Percentiles rank a stretch among this genome's conserved stretches.
phyloP scores from a whole-genome alignment of 192 early-diverging fungal species.

The Mortierella antarctica region DNA sequence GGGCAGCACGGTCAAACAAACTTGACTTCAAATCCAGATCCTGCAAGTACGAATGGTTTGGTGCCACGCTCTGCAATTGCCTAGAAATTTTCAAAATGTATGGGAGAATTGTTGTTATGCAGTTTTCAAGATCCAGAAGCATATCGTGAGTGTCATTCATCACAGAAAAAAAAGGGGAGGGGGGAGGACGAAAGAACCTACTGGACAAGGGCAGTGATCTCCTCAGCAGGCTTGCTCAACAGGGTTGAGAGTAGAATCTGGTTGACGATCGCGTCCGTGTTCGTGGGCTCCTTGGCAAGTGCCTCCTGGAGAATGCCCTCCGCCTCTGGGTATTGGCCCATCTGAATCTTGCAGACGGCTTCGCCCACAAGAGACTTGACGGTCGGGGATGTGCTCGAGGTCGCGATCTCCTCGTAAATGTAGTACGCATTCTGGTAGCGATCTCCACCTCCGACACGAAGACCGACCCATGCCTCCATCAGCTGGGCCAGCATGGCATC shows the following conservation, averaged over 20 bases:
- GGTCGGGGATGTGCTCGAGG: constrained; percentile 76
- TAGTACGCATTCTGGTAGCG: constrained; percentile 91
- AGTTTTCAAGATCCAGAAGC: neutral
- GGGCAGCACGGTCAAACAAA: constrained; percentile 82
- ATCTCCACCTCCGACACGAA: constrained; percentile 76
- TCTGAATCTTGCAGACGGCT: constrained; percentile 85
- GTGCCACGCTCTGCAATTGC: constrained; percentile 80
- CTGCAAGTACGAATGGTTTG: constrained; percentile 80
- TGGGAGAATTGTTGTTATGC: neutral
- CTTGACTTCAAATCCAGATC: constrained; percentile 82
- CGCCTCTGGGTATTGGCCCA: constrained; percentile 86
- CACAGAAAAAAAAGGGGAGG: neutral
- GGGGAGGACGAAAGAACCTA: constrained; percentile 42
- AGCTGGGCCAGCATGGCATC: constrained; percentile 95
- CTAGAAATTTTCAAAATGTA: constrained; percentile 50
- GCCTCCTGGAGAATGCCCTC: constrained; percentile 83
- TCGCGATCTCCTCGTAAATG: constrained; percentile 94
- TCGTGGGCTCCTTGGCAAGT: constrained; percentile 65
- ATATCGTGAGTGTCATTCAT: neutral
- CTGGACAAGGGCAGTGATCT: constrained; percentile 71
- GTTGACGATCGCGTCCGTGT: constrained; percentile 91
- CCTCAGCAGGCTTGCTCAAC: constrained; percentile 74
- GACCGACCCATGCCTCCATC: constrained; percentile 89
- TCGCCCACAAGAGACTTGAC: constrained; percentile 80
- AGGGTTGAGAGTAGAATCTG: constrained; percentile 80